Evolutionary conservation across 2,329 filamentous ascomycete genomes (phyloP).

Genomic region (Madurella mycetomatis): DNA sequence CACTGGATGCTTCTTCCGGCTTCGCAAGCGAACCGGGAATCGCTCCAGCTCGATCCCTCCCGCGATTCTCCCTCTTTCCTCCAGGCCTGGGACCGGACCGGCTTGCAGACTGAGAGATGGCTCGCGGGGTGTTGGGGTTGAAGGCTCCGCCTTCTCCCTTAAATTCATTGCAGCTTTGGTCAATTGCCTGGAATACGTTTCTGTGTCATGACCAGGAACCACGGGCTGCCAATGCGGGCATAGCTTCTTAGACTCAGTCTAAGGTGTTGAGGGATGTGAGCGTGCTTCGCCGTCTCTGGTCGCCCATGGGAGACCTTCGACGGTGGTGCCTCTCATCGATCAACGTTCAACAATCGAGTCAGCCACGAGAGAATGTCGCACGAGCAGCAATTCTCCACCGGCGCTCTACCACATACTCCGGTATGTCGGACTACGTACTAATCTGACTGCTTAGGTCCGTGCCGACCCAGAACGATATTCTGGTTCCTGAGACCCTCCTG

Average conservation of each 20-base stretch:
- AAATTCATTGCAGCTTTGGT: slow-evolving; percentile 66
- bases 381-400: slow-evolving; percentile 90
- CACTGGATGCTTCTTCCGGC: slow-evolving; percentile 58
- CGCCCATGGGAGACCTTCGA: not conserved
- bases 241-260: slow-evolving; percentile 47
- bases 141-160: slow-evolving; percentile 65
- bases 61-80: slow-evolving; percentile 53
- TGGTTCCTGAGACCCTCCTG: slow-evolving; percentile 98
- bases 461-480: slow-evolving; percentile 89
- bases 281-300: slow-evolving; percentile 19
- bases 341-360: slow-evolving; percentile 58
- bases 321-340: slow-evolving; percentile 60
- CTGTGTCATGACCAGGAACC: slow-evolving; percentile 1
- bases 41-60: slow-evolving; percentile 77
- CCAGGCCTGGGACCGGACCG: slow-evolving; percentile 35
- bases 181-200: slow-evolving; percentile 10
- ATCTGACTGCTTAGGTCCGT: slow-evolving; percentile 75
- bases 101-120: slow-evolving; percentile 55
- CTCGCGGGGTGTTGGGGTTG: slow-evolving; percentile 72
- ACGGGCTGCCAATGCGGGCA: slow-evolving; percentile 38
- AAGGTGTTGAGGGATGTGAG: slow-evolving; percentile 78
- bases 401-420: slow-evolving; percentile 64
- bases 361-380: slow-evolving; percentile 87
- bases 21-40: slow-evolving; percentile 34
- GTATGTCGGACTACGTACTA: slow-evolving; percentile 72